Base-by-base conservation (phyloP, 1,284 basidiomycete genomes). In the Rhodotorula sp. region DNA sequence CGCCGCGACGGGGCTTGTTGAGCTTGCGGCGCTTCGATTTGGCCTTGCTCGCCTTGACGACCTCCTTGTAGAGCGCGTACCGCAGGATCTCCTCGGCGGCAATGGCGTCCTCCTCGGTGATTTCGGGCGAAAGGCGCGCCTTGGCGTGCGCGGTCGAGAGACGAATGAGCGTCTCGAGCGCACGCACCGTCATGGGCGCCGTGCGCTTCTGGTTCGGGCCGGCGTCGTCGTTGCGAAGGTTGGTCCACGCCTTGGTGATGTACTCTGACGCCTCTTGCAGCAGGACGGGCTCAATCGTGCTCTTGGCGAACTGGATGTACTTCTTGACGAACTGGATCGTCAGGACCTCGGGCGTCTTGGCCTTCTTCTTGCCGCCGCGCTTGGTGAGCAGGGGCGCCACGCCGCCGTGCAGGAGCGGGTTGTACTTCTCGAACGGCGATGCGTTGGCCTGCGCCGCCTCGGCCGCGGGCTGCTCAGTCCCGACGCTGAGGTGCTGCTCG, bases 141-240 rank as follows among this genome's bases (percentile, higher is more conserved):
- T 99, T 99, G 71, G 97, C 97, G 81, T 99, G 97, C 0, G 97
- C 97, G 23, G 96, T 99, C 10, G 97, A 88, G 21, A 99, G 87
- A 86, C 97, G 97, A 81, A 99, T 99, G 57, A 99, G 86, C 1
- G 97, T 99, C 83, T 99, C 97, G 68, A 99, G 88, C 10, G 97
- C 98, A 88, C 97, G 94, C 21, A 97, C 96, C 1, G 97, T 99
- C 74, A 99, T 84, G 3, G 97, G 97, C 17, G 96, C 92, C 7
- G 97, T 99, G 91, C 89, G 89, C 84, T 93, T 96, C 81, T 89
- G 89, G 80, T 96, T 97, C 46, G 89, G 89, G 76, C 93, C 92
- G 75, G 92, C 87, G 77, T 93, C 92, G 79, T 97, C 93, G 81
- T 99, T 99, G 66, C 97, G 86, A 78, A 99, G 85, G 65, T 87